Evolutionary conservation across 176 grass and related monocot species (phyloP).

Genomic region (Pontederia crassipes): DNA sequence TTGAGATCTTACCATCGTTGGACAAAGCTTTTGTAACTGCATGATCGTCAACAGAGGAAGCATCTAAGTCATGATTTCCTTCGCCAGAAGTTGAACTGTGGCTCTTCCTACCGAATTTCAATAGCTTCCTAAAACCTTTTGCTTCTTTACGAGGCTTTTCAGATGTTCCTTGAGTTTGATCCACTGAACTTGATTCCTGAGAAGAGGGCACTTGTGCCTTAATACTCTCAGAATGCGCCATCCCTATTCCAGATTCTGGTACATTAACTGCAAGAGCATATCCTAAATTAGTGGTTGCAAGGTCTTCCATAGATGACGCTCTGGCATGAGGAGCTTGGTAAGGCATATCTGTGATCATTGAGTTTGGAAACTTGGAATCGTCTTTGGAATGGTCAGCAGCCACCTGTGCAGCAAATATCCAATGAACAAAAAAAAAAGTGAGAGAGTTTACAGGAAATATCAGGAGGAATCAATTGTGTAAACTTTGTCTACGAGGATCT

Average conservation of each 20-base stretch:
- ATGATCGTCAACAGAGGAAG: conserved; percentile 45
- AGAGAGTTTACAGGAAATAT: not conserved
- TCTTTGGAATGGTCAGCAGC: conserved; percentile 29
- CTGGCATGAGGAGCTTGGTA: conserved; percentile 65
- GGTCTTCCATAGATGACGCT: conserved; percentile 53
- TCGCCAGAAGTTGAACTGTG: conserved; percentile 36
- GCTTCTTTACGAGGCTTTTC: conserved; percentile 50
- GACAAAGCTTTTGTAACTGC: conserved; percentile 16
- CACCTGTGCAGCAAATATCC: conserved; percentile 37
- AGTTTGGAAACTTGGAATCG: conserved; percentile 22
- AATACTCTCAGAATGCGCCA: conserved; percentile 31
- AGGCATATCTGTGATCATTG: conserved; percentile 25
- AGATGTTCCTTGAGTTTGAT: conserved; percentile 29
- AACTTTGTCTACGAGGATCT: too few species aligned
- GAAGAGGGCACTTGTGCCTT: conserved; percentile 34
- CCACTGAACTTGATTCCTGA: conserved; percentile 15
- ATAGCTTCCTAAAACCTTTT: conserved; percentile 79
- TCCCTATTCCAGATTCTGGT: conserved; percentile 25
- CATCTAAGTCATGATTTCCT: conserved; percentile 35
- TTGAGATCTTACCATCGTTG: conserved; percentile 53
- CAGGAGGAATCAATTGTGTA: not conserved
- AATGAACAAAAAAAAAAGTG: not conserved
- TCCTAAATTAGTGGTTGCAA: conserved; percentile 14
- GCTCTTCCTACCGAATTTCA: conserved; percentile 84
- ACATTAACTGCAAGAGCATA: conserved; percentile 9